Percentiles rank a stretch among this genome's conserved stretches.
Conservation (phyloP, 2,329 filamentous ascomycete genomes). For the Neofusicoccum parvum region DNA sequence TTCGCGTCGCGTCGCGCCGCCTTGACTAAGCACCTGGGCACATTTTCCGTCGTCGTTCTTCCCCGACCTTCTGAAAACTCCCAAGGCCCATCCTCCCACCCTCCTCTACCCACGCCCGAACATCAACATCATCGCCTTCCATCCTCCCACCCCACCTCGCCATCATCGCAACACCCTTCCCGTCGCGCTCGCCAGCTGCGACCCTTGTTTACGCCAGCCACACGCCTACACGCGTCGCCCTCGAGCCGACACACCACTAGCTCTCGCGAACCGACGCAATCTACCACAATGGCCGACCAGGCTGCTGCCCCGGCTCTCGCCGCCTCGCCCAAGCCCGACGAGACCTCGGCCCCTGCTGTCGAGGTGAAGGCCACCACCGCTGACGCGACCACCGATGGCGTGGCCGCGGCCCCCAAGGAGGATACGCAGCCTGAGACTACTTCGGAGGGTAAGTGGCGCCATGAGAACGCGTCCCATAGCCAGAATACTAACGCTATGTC, state of each 20-base stretch:
- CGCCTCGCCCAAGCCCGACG: slow-evolving; percentile 32
- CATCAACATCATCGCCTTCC: slow-evolving; percentile 39
- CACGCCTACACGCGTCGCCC: slow-evolving; percentile 38
- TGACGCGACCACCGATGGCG: slow-evolving; percentile 32
- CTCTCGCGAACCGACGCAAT: slow-evolving; percentile 35
- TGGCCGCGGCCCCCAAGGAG: slow-evolving; percentile 33
- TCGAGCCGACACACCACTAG: slow-evolving; percentile 23
- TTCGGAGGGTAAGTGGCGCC: slow-evolving; percentile 33
- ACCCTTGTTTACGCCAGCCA: slow-evolving; percentile 34
- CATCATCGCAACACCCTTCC: slow-evolving; percentile 35
- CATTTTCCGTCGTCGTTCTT: slow-evolving; percentile 22
- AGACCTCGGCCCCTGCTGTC: slow-evolving; percentile 35
- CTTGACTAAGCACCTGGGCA: slow-evolving; percentile 18
- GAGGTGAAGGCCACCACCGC: slow-evolving; percentile 28
- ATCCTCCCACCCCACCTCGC: slow-evolving; percentile 31
- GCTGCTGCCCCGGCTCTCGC: slow-evolving; percentile 31
- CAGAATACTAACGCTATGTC: slow-evolving; percentile 21
- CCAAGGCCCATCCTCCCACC: slow-evolving; percentile 20
- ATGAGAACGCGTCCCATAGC: slow-evolving; percentile 16
- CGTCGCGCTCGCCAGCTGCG: slow-evolving; percentile 31
- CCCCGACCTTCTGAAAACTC: slow-evolving; percentile 22
- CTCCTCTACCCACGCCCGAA: slow-evolving; percentile 22
- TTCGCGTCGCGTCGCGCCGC: slow-evolving; percentile 17
- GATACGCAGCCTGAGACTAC: slow-evolving; percentile 31
- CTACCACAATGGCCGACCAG: slow-evolving; percentile 40